Evolutionary conservation across 2,329 filamentous ascomycete genomes (phyloP), one percentile per base, ranked within the genome.

Genomic region (Tympanopsis confertula): DNA sequence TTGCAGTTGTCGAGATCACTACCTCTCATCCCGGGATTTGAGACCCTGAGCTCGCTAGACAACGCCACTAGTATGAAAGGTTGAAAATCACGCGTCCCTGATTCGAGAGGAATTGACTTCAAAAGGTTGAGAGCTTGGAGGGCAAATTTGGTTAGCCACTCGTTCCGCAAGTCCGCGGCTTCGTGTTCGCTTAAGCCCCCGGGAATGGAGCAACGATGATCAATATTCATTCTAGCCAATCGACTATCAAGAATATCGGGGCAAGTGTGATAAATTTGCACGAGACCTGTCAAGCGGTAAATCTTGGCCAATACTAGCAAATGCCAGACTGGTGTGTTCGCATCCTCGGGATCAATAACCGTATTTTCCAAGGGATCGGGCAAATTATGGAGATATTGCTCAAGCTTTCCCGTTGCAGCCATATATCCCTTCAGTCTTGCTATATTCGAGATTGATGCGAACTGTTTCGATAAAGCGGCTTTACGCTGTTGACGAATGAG

Each of bases 231-330:
- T 7, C 19, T 32, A 42, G 54, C 39, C 46, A 69, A 46, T 33
- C 66, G 61, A 22, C 57, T 58, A n/a, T 56, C 57, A 1, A 70
- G 54, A 24, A 69, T 53, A 20, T 67, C 63, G 3, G 70, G 69
- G 39, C 72, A 73, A 20, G 66, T 62, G 18, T 65, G 63, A 46
- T 74, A 74, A 15, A 74, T 49, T 43, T 74, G 68, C 35, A 74
- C 53, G 3, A 74, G 57, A 1, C 68, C 70, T 3, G 65, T 59
- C 38, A 63, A 66, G 22, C 69, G 65, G 42, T 71, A 71, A 2
- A 66, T 63, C 44, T 72, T 65, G 2, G 69, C 69, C 44, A 71
- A 61, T 5, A 63, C 60, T 24, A 72, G 56, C 28, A 74, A 63
- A 45, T 74, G 66, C 51, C 61, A 60, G 38, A 69, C 65, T 2